Evolutionary conservation across 371 early-diverging fungal species (phyloP).

Genomic region (Syncephalastrum monosporum): DNA sequence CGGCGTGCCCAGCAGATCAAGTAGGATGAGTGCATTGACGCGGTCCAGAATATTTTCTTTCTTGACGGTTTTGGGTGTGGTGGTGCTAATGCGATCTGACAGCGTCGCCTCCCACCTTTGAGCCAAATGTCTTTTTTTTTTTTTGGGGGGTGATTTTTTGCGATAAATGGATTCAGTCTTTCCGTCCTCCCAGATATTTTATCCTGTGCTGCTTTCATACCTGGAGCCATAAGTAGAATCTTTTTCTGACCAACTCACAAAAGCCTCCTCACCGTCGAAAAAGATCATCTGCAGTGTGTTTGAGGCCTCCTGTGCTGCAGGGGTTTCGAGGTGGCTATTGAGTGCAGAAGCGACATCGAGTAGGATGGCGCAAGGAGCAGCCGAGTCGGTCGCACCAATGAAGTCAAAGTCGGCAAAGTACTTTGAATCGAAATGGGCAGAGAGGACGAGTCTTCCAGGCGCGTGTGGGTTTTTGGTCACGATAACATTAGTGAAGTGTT

Average conservation of each 20-base stretch:
- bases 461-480: constrained; percentile 78
- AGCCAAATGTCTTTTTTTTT: constrained; percentile 50
- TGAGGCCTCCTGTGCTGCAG: background rate
- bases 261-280: constrained; percentile 96
- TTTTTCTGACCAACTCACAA: constrained; percentile 64
- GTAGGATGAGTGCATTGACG: constrained; percentile 83
- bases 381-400: constrained; percentile 79
- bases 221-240: constrained; percentile 89
- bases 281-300: constrained; percentile 82
- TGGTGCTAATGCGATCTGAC: constrained; percentile 8
- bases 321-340: constrained; percentile 7
- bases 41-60: constrained; percentile 36
- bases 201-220: constrained; percentile 8
- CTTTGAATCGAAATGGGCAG: constrained; percentile 92
- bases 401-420: constrained; percentile 62
- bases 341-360: constrained; percentile 71
- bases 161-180: background rate
- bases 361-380: constrained; percentile 83
- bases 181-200: background rate
- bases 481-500: constrained; percentile 79
- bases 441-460: constrained; percentile 66
- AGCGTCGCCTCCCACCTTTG: constrained; percentile 30
- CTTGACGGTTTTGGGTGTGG: constrained; percentile 13
- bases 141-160: no score
- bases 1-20: constrained; percentile 79